Evolutionary conservation across 306 rosid genomes (phyloP).

Genomic region (Prosopis cineraria): DNA sequence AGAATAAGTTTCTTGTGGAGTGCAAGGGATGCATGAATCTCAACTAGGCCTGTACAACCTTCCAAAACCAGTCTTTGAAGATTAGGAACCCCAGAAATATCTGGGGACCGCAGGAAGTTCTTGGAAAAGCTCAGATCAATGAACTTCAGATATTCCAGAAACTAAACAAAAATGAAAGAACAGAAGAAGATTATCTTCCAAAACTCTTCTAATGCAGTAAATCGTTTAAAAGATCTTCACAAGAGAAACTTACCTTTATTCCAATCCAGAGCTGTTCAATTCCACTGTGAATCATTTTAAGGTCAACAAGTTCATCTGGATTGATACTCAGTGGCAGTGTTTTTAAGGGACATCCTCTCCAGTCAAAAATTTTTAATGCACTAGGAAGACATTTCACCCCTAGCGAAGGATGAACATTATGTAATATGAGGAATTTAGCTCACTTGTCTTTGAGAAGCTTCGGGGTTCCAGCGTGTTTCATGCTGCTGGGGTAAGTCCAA

Average conservation of each 20-base stretch:
- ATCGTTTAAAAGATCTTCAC: background rate
- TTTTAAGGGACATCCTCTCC: background rate
- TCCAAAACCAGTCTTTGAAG: background rate
- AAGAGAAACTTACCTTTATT: slow-evolving; percentile 11
- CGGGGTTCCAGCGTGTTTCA: background rate
- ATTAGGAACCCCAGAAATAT: background rate
- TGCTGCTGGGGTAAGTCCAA: background rate
- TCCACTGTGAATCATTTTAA: background rate
- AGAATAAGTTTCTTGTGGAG: background rate
- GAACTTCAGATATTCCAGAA: background rate
- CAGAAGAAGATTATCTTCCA: background rate
- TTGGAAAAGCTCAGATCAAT: background rate
- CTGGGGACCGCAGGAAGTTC: background rate
- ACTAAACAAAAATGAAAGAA: background rate
- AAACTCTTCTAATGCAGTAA: background rate
- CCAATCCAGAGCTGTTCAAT: background rate
- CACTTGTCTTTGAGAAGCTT: background rate
- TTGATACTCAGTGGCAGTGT: background rate
- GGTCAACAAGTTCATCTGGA: slow-evolving; percentile 10
- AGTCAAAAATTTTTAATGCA: background rate
- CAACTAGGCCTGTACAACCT: background rate
- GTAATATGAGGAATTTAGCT: background rate
- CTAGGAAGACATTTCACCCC: background rate
- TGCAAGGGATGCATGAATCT: background rate
- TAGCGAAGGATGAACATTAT: background rate